phyloP scores from a whole-genome alignment of 176 grass and related monocot genomes.

The Echinochloa phyllopogon region DNA sequence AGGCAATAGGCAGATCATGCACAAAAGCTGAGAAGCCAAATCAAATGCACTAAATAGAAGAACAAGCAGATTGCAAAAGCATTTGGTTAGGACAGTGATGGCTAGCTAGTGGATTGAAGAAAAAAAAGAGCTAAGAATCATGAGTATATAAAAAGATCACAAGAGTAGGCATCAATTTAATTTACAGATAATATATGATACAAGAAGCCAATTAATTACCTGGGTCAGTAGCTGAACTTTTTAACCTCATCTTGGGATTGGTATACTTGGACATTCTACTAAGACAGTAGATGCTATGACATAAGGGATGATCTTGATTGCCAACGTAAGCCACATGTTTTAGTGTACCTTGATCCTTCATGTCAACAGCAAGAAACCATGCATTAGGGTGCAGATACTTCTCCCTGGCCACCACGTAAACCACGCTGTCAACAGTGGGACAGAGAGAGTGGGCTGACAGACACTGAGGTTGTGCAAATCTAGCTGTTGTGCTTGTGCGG shows the following conservation, averaged over 20 bases:
- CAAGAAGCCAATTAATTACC: not conserved
- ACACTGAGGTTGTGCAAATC: not conserved
- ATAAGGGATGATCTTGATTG: not conserved
- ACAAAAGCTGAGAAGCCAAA: too few relatives aligned
- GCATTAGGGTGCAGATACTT: not conserved
- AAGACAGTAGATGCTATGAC: not conserved
- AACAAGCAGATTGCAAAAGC: slow-evolving; percentile 1
- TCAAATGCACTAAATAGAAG: too few relatives aligned
- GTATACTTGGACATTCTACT: not conserved
- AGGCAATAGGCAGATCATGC: too few relatives aligned
- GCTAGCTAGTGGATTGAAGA: not conserved
- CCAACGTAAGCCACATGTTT: not conserved
- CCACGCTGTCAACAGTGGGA: not conserved
- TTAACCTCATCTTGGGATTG: not conserved
- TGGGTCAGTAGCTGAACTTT: not conserved
- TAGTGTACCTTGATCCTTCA: not conserved
- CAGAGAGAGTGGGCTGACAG: not conserved
- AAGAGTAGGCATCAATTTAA: not conserved
- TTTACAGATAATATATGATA: not conserved
- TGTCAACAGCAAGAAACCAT: slow-evolving; percentile 11
- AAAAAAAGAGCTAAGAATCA: not conserved
- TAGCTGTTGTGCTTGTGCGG: not conserved
- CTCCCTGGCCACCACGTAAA: slow-evolving; percentile 21
- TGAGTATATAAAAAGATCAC: not conserved
- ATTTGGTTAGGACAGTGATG: not conserved